Conservation (phyloP, 768 basidiomycete species). For the Boletus insuetus region DNA sequence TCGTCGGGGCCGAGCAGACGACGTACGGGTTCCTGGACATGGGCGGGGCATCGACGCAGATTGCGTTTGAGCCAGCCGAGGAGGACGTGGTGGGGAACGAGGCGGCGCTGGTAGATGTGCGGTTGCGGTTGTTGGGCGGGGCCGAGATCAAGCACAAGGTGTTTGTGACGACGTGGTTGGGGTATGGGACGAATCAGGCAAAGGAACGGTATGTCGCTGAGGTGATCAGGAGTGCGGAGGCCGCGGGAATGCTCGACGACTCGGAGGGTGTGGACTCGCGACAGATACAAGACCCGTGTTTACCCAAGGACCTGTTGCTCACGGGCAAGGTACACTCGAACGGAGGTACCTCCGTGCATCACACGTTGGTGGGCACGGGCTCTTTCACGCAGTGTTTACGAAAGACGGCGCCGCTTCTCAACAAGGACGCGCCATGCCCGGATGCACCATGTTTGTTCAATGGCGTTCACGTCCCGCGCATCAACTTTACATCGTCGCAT, state of each 20-base stretch:
- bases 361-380: constrained; percentile 76
- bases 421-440: constrained; percentile 80
- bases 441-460: constrained; percentile 90
- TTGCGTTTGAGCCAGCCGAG: constrained; percentile 88
- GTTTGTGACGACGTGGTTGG: constrained; percentile 98
- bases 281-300: constrained; percentile 81
- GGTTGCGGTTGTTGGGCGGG: constrained; percentile 77
- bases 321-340: constrained; percentile 52
- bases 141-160: constrained; percentile 87
- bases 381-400: constrained; percentile 84
- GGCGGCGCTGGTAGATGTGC: constrained; percentile 69
- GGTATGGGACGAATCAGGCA: constrained; percentile 98
- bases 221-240: constrained; percentile 57
- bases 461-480: constrained; percentile 89
- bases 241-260: constrained; percentile 44
- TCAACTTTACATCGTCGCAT: constrained; percentile 88
- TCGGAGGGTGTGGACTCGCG: constrained; percentile 24
- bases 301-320: constrained; percentile 72
- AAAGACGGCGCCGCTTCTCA: constrained; percentile 72
- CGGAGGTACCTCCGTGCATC: constrained; percentile 39
- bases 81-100: constrained; percentile 50
- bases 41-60: constrained; percentile 99
- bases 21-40: constrained; percentile 99
- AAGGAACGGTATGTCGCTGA: constrained; percentile 85
- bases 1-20: constrained; percentile 63